Conservation (phyloP, 208 protist genomes). For the Crithidia sp. region DNA sequence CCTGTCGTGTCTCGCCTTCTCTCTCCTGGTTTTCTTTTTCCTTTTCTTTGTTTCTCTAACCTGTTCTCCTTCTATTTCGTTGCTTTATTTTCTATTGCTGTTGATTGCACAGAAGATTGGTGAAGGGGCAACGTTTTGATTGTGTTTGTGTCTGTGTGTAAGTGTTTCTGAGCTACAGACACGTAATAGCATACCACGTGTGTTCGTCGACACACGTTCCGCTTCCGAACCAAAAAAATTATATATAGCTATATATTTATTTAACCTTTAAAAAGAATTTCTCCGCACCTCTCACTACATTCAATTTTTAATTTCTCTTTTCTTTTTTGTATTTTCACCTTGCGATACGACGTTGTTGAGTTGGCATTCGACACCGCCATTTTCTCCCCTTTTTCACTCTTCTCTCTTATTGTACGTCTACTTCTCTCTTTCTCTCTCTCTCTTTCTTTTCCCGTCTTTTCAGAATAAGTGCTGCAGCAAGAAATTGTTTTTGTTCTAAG, state of each 20-base stretch:
- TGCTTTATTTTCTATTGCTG: too few species aligned
- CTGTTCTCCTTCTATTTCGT: too few species aligned
- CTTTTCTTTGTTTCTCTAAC: too few species aligned
- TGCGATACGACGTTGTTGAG: not conserved
- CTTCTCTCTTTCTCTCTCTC: constrained; percentile 10
- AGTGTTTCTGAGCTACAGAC: not conserved
- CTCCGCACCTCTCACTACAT: not conserved
- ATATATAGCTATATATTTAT: too few species aligned
- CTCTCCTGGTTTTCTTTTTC: too few species aligned
- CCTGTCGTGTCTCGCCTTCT: too few species aligned
- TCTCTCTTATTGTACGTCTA: constrained; percentile 8
- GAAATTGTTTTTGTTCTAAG: not conserved
- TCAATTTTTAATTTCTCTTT: not conserved
- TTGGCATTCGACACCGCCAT: not conserved
- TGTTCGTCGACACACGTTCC: constrained; percentile 10
- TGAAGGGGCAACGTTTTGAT: not conserved
- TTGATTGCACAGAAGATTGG: too few species aligned
- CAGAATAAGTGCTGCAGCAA: not conserved
- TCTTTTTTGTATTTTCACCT: not conserved
- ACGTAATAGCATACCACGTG: not conserved
- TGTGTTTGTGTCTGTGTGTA: not conserved
- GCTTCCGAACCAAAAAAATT: not conserved
- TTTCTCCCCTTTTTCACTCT: not conserved
- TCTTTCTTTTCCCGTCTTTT: constrained; percentile 15
- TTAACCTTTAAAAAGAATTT: too few species aligned